Conservation (phyloP, 2,329 filamentous ascomycete genomes). For the Dactylellina cionopaga region DNA sequence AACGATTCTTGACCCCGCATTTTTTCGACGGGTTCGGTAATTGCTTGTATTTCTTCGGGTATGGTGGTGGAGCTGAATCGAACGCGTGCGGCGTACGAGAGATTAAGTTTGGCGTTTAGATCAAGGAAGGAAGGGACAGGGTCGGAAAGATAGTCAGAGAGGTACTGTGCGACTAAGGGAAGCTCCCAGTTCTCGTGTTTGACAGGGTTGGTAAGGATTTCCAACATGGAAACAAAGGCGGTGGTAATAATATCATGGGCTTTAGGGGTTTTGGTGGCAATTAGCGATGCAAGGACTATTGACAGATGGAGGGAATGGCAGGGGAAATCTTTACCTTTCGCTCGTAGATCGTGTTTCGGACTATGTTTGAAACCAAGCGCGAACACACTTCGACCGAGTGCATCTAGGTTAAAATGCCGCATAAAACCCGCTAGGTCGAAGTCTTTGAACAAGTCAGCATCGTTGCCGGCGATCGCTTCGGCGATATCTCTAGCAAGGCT, state of each 20-base stretch:
- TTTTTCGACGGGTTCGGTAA: constrained; percentile 60
- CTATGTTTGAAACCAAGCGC: constrained; percentile 87
- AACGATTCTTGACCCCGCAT: constrained; percentile 74
- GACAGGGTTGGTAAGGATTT: constrained; percentile 75
- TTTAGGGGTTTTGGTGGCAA: constrained; percentile 60
- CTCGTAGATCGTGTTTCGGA: constrained; percentile 81
- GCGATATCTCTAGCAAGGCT: constrained; percentile 84
- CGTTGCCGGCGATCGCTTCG: constrained; percentile 87
- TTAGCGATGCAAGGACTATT: no score
- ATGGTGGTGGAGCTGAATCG: constrained; percentile 55
- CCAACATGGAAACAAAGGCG: constrained; percentile 79
- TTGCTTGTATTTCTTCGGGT: constrained; percentile 54
- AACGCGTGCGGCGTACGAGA: constrained; percentile 66
- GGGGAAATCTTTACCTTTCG: constrained; percentile 74
- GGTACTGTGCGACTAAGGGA: constrained; percentile 78
- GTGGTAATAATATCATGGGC: constrained; percentile 89
- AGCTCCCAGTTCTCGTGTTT: constrained; percentile 73
- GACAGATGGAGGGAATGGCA: constrained; percentile 24
- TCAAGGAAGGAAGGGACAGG: constrained; percentile 87
- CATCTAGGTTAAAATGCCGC: constrained; percentile 93
- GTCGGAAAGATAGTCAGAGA: constrained; percentile 87
- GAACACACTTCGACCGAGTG: constrained; percentile 85
- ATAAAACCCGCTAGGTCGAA: constrained; percentile 96
- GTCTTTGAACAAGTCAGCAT: constrained; percentile 92
- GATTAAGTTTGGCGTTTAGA: constrained; percentile 73